Conservation (phyloP, 495 filamentous ascomycete genomes). For the Daldinia bambusicola region DNA sequence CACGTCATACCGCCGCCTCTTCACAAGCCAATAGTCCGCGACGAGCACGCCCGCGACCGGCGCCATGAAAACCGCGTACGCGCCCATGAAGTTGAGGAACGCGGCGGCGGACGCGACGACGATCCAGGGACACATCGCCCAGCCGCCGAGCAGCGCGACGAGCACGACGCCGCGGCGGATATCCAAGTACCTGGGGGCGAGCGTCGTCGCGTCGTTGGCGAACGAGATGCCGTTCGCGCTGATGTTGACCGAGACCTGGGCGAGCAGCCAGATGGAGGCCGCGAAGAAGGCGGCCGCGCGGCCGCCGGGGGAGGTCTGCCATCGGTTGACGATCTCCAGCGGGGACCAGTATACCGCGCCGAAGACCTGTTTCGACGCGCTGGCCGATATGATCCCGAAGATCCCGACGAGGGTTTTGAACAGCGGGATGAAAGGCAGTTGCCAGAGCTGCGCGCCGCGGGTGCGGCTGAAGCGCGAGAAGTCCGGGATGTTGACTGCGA, state of each 20-base stretch:
- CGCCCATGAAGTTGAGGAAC: conserved; percentile 68
- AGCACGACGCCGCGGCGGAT: conserved; percentile 70
- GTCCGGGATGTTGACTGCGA: conserved; percentile 47
- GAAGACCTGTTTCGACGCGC: conserved; percentile 44
- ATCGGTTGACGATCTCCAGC: conserved; percentile 45
- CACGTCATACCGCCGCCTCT: conserved; percentile 57
- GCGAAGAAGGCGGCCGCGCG: conserved; percentile 52
- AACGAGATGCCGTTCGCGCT: conserved; percentile 71
- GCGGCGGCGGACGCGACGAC: conserved; percentile 66
- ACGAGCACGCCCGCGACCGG: conserved; percentile 59
- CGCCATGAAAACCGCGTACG: conserved; percentile 57
- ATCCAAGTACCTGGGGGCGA: conserved; percentile 66
- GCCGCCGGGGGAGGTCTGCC: conserved; percentile 40
- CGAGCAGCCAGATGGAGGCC: conserved; percentile 58
- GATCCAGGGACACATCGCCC: conserved; percentile 71
- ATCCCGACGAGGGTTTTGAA: conserved; percentile 45
- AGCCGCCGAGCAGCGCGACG: conserved; percentile 64
- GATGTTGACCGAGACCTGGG: conserved; percentile 69
- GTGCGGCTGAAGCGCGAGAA: conserved; percentile 48
- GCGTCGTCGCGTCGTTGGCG: conserved; percentile 69
- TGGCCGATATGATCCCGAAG: conserved; percentile 47
- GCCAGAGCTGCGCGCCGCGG: conserved; percentile 45
- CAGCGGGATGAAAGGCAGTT: conserved; percentile 49
- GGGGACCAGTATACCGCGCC: conserved; percentile 46
- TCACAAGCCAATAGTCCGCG: conserved; percentile 62